These are phyloP conservation scores for Castanea crenata DNA, from an alignment of 306 rosid species.

Conservation along the genomic window DNA sequence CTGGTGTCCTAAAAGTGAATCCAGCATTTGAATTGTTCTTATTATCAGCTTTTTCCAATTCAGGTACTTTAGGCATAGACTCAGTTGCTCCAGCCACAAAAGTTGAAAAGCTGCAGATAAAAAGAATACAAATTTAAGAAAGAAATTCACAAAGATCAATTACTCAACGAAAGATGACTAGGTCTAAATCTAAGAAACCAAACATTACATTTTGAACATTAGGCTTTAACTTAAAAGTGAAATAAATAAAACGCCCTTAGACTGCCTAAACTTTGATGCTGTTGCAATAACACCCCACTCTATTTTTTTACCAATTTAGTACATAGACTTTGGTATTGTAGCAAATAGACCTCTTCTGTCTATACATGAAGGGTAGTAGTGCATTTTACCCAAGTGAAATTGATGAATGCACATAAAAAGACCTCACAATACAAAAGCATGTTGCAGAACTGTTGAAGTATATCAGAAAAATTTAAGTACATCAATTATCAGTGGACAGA, in stretches of 20 bases:
- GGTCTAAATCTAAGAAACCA: background rate
- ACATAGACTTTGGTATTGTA: too few relatives aligned
- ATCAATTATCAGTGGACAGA: background rate
- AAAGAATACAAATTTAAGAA: background rate
- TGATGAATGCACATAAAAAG: background rate
- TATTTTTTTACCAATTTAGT: too few relatives aligned
- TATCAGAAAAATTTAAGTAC: background rate
- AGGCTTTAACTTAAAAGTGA: background rate
- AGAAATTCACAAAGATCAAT: background rate
- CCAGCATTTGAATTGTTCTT: conserved; percentile 34
- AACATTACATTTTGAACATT: background rate
- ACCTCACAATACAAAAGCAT: background rate
- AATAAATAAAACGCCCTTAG: background rate
- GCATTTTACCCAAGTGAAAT: too few relatives aligned
- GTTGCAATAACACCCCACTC: too few relatives aligned
- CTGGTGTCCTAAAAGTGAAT: conserved; percentile 34
- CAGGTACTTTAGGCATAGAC: conserved; percentile 27
- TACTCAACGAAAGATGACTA: background rate
- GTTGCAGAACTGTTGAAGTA: background rate
- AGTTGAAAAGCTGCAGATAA: conserved; percentile 49
- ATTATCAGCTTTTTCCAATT: conserved; percentile 35
- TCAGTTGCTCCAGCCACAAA: conserved; percentile 26
- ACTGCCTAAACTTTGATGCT: too few relatives aligned
- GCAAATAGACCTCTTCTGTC: too few relatives aligned
- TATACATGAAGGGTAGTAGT: too few relatives aligned